A percentile compares a stretch with the other conserved stretches of the same genome.
These are phyloP conservation scores for Wickerhamomyces ciferrii DNA, from an alignment of 805 yeast species.

Conservation along the genomic window DNA sequence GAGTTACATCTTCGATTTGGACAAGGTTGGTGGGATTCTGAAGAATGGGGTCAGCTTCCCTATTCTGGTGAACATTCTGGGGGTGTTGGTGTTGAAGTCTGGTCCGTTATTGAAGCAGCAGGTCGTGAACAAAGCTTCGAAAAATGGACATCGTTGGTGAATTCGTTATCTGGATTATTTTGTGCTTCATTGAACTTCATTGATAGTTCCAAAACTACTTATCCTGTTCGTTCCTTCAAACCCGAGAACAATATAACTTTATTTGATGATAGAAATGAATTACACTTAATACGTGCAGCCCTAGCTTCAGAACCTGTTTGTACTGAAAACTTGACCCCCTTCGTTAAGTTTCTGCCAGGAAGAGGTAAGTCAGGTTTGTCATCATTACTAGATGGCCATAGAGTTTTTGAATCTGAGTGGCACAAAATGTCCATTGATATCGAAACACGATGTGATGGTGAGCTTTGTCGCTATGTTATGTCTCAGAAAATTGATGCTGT, in stretches of 20 bases:
- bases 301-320: constrained; percentile 94
- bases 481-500: constrained; percentile 67
- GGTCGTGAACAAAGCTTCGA: constrained; percentile 46
- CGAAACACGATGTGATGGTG: constrained; percentile 42
- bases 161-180: constrained; percentile 82
- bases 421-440: constrained; percentile 89
- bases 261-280: constrained; percentile 27
- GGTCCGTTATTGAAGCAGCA: constrained; percentile 77
- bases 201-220: constrained; percentile 72
- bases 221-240: constrained; percentile 40
- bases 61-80: constrained; percentile 68
- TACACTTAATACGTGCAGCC: constrained; percentile 72
- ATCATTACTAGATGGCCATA: constrained; percentile 83
- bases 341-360: constrained; percentile 83
- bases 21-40: constrained; percentile 94
- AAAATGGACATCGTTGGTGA: constrained; percentile 69
- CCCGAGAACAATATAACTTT: constrained; percentile 22
- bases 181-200: constrained; percentile 93
- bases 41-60: constrained; percentile 82
- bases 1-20: constrained; percentile 83
- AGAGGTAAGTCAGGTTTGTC: constrained; percentile 88
- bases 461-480: constrained; percentile 46
- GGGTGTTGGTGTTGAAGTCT: constrained; percentile 92
- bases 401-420: constrained; percentile 88
- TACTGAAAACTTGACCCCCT: constrained; percentile 95